Base-by-base conservation (phyloP, 306 rosid species). In the Canavalia ensiformis region DNA sequence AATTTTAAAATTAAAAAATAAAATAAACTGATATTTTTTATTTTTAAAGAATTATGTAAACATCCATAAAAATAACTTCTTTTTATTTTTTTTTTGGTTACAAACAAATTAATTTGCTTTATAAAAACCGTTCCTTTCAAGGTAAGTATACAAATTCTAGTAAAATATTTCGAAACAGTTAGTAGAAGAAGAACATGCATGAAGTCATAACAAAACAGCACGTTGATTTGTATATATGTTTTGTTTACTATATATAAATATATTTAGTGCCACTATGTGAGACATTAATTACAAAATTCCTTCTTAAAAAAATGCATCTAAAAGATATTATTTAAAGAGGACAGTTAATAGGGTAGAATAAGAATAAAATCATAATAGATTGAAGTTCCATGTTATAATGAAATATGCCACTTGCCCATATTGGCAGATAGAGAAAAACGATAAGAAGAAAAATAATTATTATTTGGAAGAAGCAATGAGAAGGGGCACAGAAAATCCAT, bases 401-500 rank as follows among this genome's bases (percentile, higher is more conserved):
- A 42, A 76, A 69, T 82, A 83, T 71, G 86, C 35, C 77, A 83
- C 75, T 45, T 72, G 76, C 11, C 3, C 39, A n/a, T 18, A 18
- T 39, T 50, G 68, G 30, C 49, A 62, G 11, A 18, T 67, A 62
- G 47, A 52, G 28, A 28, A 42, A 68, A 76, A 51, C 42, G 3
- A 77, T 45, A 64, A n/a, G 81, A 73, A 78, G 41, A 63, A 77
- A 83, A 83, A 71, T 71, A 51, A 64, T 73, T 64, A 70, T 63
- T 47, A 51, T 39, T 50, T 60, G 59, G 59, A 70, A 31, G 30
- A 39, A 81, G 4, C 25, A 77, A 71, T n/a, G 18, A 2, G 33
- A 68, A 68, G 57, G 78, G 78, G 85, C 44, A 72, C 86, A 86
- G 50, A 82, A 86, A 78, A 89, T 88, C 90, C 70, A 33, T 8